Evolutionary conservation across 2,329 filamentous ascomycete species (phyloP).

Genomic region (Ramularia collo-cygni): DNA sequence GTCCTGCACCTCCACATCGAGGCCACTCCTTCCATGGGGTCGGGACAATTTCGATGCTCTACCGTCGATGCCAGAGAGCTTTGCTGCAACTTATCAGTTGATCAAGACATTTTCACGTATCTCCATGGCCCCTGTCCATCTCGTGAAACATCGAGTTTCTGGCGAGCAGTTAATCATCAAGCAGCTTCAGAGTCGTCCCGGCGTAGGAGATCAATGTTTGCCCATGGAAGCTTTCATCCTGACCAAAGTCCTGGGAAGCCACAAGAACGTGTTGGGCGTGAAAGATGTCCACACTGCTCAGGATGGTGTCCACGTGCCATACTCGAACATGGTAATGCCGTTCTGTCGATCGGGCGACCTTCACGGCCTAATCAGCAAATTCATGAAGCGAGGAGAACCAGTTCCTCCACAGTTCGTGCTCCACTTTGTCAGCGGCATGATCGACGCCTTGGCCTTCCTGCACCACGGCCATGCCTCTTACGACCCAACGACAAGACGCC

Average conservation of each 20-base stretch:
- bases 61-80: constrained; percentile 4
- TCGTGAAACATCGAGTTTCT: constrained; percentile 3
- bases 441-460: constrained; percentile 21
- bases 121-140: constrained; percentile 8
- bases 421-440: constrained; percentile 21
- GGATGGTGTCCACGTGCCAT: not conserved
- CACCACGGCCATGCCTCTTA: constrained; percentile 18
- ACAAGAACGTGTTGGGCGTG: constrained; percentile 9
- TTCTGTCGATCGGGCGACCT: constrained; percentile 23
- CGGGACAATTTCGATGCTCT: no score
- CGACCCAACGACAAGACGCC: not conserved
- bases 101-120: constrained; percentile 7
- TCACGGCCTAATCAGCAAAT: constrained; percentile 9
- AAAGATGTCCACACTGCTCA: not conserved
- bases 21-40: no score
- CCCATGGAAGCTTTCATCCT: constrained; percentile 9
- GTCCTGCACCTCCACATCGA: no score
- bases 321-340: constrained; percentile 13
- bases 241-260: not conserved
- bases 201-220: not conserved
- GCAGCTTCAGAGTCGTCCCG: constrained; percentile 3
- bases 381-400: not conserved
- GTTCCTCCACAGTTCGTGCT: constrained; percentile 17
- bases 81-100: constrained; percentile 5
- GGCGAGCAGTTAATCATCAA: constrained; percentile 11